Evolutionary conservation across 331 rosid genomes (phyloP), one percentile per base, ranked within the genome.

Genomic region (Arachis monticola): DNA sequence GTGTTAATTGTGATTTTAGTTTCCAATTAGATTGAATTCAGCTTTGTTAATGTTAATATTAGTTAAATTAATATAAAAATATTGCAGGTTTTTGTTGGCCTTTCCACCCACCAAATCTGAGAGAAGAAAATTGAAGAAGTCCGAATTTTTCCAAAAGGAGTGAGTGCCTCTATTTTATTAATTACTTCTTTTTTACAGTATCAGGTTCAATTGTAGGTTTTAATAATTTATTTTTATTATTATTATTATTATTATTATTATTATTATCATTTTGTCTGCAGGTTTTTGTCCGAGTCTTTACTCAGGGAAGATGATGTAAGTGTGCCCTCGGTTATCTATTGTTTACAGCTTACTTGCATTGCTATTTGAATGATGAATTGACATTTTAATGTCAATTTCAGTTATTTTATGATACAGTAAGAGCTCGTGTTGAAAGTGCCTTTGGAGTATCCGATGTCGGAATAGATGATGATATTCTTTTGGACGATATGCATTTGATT

Each of bases 221-320:
- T 22, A 22, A 22, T 22, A 22, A 22, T 22, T 22, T n/a, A 11
- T 8, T 51, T 0, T 12, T 51, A 1, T 12, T 41, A 52, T n/a
- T 58, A 7, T 6, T 30, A 70, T 57, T 46, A 14, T 10, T 12
- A 11, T 7, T 51, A 11, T 12, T 51, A 1, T n/a, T 53, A 13
- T 53, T 53, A 13, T n/a, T n/a, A n/a, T 53, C n/a, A 53, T 44
- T 10, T 1, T 55, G 13, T 65, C 55, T 13, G 2, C 73, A 85
- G 85, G 62, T 70, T 72, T 57, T 82, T 91, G 87, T 74, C 87
- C 0, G 98, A 93, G 56, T 91, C 96, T 13, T 17, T 93, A 69
- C 68, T 89, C 42, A 81, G 96, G 79, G 88, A 89, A 83, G 98
- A 91, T 64, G 91, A 93, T 82, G 97, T 93, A 74, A 81, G 92